Base-by-base conservation (phyloP, 1,284 basidiomycete genomes). In the Naganishia albida region DNA sequence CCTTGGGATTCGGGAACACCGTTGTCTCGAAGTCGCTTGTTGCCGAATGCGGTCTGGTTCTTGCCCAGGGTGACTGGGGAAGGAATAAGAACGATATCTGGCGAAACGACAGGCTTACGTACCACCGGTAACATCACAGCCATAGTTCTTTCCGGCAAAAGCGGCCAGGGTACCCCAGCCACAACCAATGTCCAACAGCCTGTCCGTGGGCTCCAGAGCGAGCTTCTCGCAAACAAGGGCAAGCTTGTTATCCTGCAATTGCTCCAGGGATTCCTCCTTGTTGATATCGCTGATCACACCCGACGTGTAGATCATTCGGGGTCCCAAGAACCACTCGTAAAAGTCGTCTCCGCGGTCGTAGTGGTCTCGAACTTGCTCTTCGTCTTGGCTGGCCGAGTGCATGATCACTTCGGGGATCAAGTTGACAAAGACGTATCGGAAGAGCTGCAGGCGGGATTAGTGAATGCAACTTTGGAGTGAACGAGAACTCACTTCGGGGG, bases 201-300 rank as follows among this genome's bases (percentile, higher is more conserved):
- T 84, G 79, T 94, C 92, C 0, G 83, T 84, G 26, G 90, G 86
- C 75, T 96, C 83, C 64, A 99, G 85, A 76, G 89, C 85, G 69
- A 99, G 87, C 81, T 99, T 99, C 74, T 89, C 89, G 82, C 95
- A 98, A 42, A 99, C 94, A 68, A 96, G 81, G 43, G 88, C 87
- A 69, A 98, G 87, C 80, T 99, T 99, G 85, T 99, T 99, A 81
- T 99, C 95, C 83, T 99, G 96, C 43, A 99, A 86, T 74, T 95
- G 85, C 78, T 99, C 96, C 64, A 99, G 86, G 16, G 91, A 88
- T 80, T 98, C 91, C 72, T 88, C 83, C 48, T 83, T 80, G 71
- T 86, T 85, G 63, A 90, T 81, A 77, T 91, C 88, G 34, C 83
- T 82, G 69, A 98, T 86, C 67, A 99, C 84, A 70, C 95, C 95